A percentile compares a stretch with the other conserved stretches of the same genome.
phyloP scores from a whole-genome alignment of 1,139 yeast species.

The Yamadazyma conglobata region DNA sequence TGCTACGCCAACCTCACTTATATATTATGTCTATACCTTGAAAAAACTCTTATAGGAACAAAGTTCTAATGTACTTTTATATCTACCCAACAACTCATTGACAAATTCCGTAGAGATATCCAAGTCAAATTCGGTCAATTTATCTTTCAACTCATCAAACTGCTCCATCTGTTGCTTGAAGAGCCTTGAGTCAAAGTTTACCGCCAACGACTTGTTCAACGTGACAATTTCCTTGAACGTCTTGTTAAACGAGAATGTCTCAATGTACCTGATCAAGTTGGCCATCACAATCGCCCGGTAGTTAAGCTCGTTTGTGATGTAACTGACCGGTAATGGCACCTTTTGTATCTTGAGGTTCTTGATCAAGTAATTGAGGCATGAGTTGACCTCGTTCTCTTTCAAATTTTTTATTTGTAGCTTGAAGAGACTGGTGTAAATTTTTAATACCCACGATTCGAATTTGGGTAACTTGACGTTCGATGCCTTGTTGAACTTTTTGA shows the following conservation, averaged over 20 bases:
- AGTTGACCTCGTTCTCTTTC: constrained; percentile 24
- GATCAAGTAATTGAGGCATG: constrained; percentile 26
- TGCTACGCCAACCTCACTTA: too few relatives aligned
- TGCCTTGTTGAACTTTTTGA: constrained; percentile 24
- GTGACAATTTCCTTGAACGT: constrained; percentile 10
- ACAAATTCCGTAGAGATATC: constrained; percentile 7
- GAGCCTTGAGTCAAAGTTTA: constrained; percentile 12
- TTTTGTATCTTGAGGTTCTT: constrained; percentile 31
- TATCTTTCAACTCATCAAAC: constrained; percentile 14
- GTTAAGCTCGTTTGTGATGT: constrained; percentile 20
- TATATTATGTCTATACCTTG: not conserved
- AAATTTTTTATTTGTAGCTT: constrained; percentile 16
- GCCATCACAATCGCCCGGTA: constrained; percentile 20
- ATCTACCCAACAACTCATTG: constrained; percentile 11
- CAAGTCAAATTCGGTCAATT: constrained; percentile 11
- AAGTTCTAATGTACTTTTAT: constrained; percentile 9
- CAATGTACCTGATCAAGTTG: constrained; percentile 27
- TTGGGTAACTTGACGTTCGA: constrained; percentile 15
- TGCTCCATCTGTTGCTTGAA: constrained; percentile 15
- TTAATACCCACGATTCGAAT: constrained; percentile 24
- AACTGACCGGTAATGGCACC: constrained; percentile 12
- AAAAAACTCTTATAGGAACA: constrained; percentile 1
- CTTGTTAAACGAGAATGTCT: constrained; percentile 4
- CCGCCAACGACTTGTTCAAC: constrained; percentile 10
- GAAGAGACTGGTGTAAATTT: constrained; percentile 23